Percentiles rank a stretch among this genome's conserved stretches.
Evolutionary conservation across 257 asterid species (phyloP).

Genomic region (Jacaranda copaia): DNA sequence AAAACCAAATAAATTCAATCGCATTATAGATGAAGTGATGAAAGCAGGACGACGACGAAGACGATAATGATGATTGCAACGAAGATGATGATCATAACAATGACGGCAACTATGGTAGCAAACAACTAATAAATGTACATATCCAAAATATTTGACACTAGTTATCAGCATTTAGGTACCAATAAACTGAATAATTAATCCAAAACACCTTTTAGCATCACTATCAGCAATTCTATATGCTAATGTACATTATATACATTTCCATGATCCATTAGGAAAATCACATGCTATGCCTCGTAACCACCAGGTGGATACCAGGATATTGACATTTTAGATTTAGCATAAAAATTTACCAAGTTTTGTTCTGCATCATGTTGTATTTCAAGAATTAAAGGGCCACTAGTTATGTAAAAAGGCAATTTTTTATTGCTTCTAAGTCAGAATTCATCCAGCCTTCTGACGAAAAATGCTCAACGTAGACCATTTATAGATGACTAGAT

Average conservation of each 20-base stretch:
- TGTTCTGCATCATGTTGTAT: no score
- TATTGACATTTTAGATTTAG: no score
- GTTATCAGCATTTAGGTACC: neutral
- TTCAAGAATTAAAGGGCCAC: no score
- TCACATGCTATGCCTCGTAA: neutral
- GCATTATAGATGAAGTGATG: slow-evolving; percentile 15
- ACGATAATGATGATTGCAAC: slow-evolving; percentile 1
- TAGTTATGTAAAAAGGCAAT: no score
- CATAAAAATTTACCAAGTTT: no score
- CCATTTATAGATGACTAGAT: no score
- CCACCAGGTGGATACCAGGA: no score
- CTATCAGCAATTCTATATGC: neutral
- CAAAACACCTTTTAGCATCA: neutral
- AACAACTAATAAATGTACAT: neutral
- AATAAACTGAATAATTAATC: neutral
- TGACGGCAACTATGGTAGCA: neutral
- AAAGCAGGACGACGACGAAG: slow-evolving; percentile 10
- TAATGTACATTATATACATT: neutral
- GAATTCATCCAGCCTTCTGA: no score
- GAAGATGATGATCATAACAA: neutral
- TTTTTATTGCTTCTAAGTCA: no score
- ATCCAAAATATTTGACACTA: neutral
- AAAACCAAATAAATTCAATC: slow-evolving; percentile 25
- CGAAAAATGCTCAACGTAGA: no score
- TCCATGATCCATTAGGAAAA: neutral